phyloP scores from a whole-genome alignment of 257 asterid genomes.

The Solanum piurae region DNA sequence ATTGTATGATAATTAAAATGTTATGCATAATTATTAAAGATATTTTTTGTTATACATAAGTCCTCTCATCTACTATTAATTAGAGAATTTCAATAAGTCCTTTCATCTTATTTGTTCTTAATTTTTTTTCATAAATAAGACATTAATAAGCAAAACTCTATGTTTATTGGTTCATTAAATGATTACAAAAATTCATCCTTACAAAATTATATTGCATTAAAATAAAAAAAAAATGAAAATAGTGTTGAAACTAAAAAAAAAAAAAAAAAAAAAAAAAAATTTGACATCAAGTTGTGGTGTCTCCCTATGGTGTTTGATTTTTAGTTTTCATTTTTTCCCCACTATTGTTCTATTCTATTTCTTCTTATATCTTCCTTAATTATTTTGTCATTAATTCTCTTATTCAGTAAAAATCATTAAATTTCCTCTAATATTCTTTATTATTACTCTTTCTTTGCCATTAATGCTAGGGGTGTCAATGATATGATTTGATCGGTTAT shows the following conservation, averaged over 20 bases:
- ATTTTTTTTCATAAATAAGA: no score
- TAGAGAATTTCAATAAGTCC: no score
- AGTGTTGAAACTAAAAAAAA: background rate
- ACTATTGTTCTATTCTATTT: background rate
- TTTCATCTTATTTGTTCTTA: no score
- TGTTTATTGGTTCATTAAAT: background rate
- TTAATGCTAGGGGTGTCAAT: no score
- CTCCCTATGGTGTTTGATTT: background rate
- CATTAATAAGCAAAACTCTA: background rate
- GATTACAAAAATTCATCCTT: background rate
- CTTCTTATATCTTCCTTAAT: background rate
- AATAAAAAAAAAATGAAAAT: no score
- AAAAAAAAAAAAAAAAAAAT: no score
- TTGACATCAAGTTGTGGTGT: background rate
- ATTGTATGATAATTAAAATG: background rate
- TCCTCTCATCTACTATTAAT: no score
- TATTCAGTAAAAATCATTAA: background rate
- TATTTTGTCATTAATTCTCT: no score
- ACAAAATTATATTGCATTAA: background rate
- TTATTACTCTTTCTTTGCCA: background rate
- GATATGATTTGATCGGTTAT: no score
- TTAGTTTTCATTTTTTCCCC: background rate
- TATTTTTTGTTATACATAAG: no score
- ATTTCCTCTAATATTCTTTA: background rate
- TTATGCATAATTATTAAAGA: no score